phyloP scores from a whole-genome alignment of 2,329 filamentous ascomycete species.

The Colletotrichum tofieldiae region DNA sequence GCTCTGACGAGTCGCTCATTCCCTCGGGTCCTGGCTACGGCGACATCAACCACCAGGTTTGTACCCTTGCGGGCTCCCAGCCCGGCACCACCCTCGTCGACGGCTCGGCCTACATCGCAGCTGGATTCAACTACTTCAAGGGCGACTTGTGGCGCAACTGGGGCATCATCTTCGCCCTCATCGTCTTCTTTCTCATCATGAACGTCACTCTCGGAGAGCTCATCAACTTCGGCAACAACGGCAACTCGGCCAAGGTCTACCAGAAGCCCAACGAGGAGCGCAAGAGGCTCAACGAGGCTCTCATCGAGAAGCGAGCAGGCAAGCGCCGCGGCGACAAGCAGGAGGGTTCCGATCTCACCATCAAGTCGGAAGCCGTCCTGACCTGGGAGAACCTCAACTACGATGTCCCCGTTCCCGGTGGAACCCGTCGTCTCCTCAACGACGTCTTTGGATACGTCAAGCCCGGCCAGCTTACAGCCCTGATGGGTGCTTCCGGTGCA shows the following conservation, averaged over 20 bases:
- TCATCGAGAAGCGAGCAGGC: slow-evolving; percentile 72
- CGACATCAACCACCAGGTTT: slow-evolving; percentile 83
- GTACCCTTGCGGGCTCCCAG: slow-evolving; percentile 81
- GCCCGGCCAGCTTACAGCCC: slow-evolving; percentile 82
- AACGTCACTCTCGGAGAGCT: slow-evolving; percentile 87
- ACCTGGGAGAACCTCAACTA: slow-evolving; percentile 93
- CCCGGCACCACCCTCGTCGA: slow-evolving; percentile 76
- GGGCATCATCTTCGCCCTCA: slow-evolving; percentile 84
- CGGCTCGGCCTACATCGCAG: slow-evolving; percentile 78
- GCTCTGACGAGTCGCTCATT: slow-evolving; percentile 77
- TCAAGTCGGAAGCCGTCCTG: slow-evolving; percentile 76
- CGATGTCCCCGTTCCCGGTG: slow-evolving; percentile 73
- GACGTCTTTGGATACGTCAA: slow-evolving; percentile 79
- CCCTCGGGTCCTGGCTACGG: slow-evolving; percentile 80
- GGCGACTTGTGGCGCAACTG: slow-evolving; percentile 86
- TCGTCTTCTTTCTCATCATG: slow-evolving; percentile 80
- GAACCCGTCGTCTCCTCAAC: slow-evolving; percentile 70
- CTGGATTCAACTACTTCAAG: slow-evolving; percentile 77
- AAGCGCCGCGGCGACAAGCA: slow-evolving; percentile 66
- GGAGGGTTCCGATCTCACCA: slow-evolving; percentile 66
- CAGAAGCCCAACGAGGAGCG: slow-evolving; percentile 78
- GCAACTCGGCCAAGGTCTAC: slow-evolving; percentile 86
- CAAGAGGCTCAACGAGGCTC: slow-evolving; percentile 74
- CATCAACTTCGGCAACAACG: slow-evolving; percentile 83
- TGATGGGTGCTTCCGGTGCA: slow-evolving; percentile 89